Base-by-base conservation (phyloP, 2,329 filamentous ascomycete genomes). In the Davidsoniella eucalypti region DNA sequence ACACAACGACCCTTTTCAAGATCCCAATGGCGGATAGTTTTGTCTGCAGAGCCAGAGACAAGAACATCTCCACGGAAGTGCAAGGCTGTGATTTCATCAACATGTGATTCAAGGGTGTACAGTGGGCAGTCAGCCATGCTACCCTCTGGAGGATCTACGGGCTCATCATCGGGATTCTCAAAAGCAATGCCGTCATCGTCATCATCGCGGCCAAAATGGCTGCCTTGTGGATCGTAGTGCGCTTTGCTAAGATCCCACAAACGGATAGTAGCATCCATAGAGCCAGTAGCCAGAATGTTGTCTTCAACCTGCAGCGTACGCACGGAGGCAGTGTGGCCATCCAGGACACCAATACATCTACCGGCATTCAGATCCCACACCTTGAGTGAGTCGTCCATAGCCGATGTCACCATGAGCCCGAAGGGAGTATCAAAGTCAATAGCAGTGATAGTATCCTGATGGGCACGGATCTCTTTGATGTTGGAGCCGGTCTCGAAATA, bases 371-470 rank as follows among this genome's bases (percentile, higher is more conserved):
- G 70, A 65, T 98, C 92, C 92, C 92, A 98, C 17, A 98, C 92
- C 54, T 85, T 78, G 41, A 98, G 84, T 1, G 87, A 88, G 63
- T 98, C 92, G 62, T 98, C 92, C 59, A 95, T 69, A 8, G 88
- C 85, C 8, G 92, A 83, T 6, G 87, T 90, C 5, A 96, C 87
- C 76, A 96, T 79, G 17, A 87, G 93, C 14, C 92, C 92, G 63
- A 96, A 96, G 0, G 92, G 92, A n/a, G 83, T 84, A 62, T 98
- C 92, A 63, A 98, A 98, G 65, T 96, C 92, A 54, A 98, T 64
- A 6, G 90, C 84, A 1, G 88, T 94, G 55, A 98, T 83, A 52
- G 75, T 76, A 61, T 98, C 92, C 48, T 78, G 80, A 63, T 98
- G 92, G 2, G 90, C 87, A 57, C 85, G 81, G 51, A 96, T 75